Base-by-base conservation (phyloP, 139 green algal species). In the Nannochloris sp. region DNA sequence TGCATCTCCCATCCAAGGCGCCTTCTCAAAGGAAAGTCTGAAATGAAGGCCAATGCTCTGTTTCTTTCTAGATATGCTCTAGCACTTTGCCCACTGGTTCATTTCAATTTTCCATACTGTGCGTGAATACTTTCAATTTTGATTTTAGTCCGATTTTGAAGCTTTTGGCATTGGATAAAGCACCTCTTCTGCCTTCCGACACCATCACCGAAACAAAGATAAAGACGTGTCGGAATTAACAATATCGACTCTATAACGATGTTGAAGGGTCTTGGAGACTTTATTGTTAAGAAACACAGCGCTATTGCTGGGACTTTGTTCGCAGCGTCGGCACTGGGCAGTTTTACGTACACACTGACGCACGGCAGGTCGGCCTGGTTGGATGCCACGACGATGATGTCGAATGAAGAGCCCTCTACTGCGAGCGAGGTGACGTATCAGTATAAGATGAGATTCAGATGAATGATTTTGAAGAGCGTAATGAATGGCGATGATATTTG, bases 251-350 rank as follows among this genome's bases (percentile, higher is more conserved):
- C 16, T 25, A 53, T 53, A 53, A 53, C 16, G 11, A 53, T 53
- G 46, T 53, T 53, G 46, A 19, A 53, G n/a, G 16, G 6, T 14
- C 31, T 61, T 19, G 29, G 18, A 21, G 46, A 53, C 16, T 19
- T 53, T 19, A 25, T 53, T 19, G 11, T 19, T 19, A 53, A 53
- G n/a, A 58, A 23, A 25, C 57, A 64, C 11, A n/a, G 18, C 5
- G 57, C 57, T 15, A 64, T 64, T 64, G 57, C 40, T 11, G 23
- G 19, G 19, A 57, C 57, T n/a, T 23, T 64, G 40, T 64, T 64
- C 7, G 21, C 21, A 18, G 57, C 57, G 8, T 64, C 57, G 6
- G 57, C 23, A 23, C 8, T 64, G 19, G 57, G 57, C n/a, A 44
- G 19, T 19, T 64, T 64, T 49, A 44, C 16, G 0, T 64, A 64